Evolutionary conservation across 2,329 filamentous ascomycete species (phyloP).

Genomic region (Fusarium miscanthi): DNA sequence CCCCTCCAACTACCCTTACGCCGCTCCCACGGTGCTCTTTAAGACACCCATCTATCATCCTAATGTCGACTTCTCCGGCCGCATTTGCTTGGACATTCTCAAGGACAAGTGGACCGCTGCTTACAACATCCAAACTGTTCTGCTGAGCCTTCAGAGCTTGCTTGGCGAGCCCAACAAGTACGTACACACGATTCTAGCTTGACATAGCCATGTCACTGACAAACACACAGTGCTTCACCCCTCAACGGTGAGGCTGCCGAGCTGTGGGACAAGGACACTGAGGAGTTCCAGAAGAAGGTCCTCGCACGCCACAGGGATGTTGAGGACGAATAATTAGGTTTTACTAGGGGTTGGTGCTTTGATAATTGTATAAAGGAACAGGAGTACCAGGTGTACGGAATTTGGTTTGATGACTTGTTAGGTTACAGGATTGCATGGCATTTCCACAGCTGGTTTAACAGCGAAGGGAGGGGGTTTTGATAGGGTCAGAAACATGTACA

Average conservation of each 20-base stretch:
- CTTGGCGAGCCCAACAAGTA: conserved; percentile 99
- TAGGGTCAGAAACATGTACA: conserved; percentile 42
- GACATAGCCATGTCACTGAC: conserved; percentile 27
- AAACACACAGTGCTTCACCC: conserved; percentile 74
- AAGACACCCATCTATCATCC: conserved; percentile 99
- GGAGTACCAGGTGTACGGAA: conserved; percentile 55
- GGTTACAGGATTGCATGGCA: conserved; percentile 50
- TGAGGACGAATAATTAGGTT: conserved; percentile 66
- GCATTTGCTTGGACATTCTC: conserved; percentile 97
- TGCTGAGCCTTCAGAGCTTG: conserved; percentile 93
- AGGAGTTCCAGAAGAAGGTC: conserved; percentile 86
- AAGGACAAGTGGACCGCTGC: conserved; percentile 99
- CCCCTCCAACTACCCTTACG: conserved; percentile 92
- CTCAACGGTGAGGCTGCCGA: conserved; percentile 96
- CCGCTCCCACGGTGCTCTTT: conserved; percentile 91
- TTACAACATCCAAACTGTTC: conserved; percentile 93
- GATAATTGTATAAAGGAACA: conserved; percentile 51
- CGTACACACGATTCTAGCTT: conserved; percentile 50
- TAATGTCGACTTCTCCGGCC: conserved; percentile 96
- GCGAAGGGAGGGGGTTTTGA: conserved; percentile 32
- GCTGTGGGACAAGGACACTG: conserved; percentile 89
- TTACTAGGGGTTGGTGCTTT: conserved; percentile 31
- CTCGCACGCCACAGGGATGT: conserved; percentile 70
- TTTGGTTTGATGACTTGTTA: conserved; percentile 48
- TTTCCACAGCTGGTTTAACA: conserved; percentile 38